Base-by-base conservation (phyloP, 1,284 basidiomycete genomes). In the Cutaneotrichosporon sp. region DNA sequence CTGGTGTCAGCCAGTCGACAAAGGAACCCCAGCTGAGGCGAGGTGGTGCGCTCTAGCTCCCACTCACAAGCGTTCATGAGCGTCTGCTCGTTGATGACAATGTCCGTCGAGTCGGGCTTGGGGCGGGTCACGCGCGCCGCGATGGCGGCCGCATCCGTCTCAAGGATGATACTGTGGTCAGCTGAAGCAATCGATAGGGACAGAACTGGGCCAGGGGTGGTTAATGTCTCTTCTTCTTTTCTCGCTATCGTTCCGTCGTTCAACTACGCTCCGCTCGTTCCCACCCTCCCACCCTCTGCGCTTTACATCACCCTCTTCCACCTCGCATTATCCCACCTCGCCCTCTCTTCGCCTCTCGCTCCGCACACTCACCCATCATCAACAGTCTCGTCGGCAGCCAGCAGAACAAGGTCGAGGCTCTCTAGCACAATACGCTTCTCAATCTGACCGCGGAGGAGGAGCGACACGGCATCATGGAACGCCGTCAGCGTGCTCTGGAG, bases 41-140 rank as follows among this genome's bases (percentile, higher is more conserved):
- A 5, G 42, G 18, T 18, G 14, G 16, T 8, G 40, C 40, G 40
- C 40, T 18, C 16, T 6, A 42, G 10, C 40, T 13, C 26, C 13
- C n/a, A 78, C 78, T 70, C 63, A 78, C 81, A 92, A 42, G 92
- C 92, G 75, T 85, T 93, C 86, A 96, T 85, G 67, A 97, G 85
- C 5, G 92, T 96, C 82, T 98, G 94, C 82, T 99, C 97, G 84
- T 98, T 99, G 85, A 99, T 97, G 68, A 97, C 91, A 70, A 99
- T 97, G 74, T 98, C 95, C 49, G 90, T 90, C 61, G 92, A 90
- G 80, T 99, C 97, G 21, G 95, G 89, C 73, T 88, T 89, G 56
- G 97, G 92, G 70, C 95, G 84, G 70, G 92, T 96, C 56, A 99
- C 97, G 64, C 97, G 85, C 40, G 93, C 94, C 0, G 95, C 93